Evolutionary conservation across 164 flowering plant species (phyloP), one percentile per base, ranked within the genome.

Genomic region (Vitis labrusca): DNA sequence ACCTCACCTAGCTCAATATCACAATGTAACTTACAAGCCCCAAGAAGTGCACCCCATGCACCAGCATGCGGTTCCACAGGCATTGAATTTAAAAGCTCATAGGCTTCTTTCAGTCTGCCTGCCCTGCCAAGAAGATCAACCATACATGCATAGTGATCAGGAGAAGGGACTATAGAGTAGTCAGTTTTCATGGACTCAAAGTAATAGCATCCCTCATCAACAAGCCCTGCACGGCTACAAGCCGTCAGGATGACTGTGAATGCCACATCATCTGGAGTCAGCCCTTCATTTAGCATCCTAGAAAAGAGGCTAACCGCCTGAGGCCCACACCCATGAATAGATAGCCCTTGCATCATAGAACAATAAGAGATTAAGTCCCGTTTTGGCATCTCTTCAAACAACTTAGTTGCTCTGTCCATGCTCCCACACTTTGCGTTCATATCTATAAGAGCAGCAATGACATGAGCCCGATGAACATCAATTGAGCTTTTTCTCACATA

Each of bases 371-470:
- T 27, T 48, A 86, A 15, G 55, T 85, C 86, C 4, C 78, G 78
- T 13, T 71, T 66, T 47, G 85, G 82, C 82, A 84, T 77, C 49
- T 68, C 62, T 51, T 80, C 81, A 69, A 88, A 88, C 73, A 86
- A 71, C n/a, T 11, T 32, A 6, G 16, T 44, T 0, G 92, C 92
- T 68, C 82, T 78, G 29, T 81, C 85, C 81, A 90, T 73, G 72
- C 86, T 83, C 55, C 91, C 91, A 76, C 90, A 88, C 71, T 90
- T 88, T 1, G 85, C 91, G 79, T 90, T 79, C 95, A 90, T 90
- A 66, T 87, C 87, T 53, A 90, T 63, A 29, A 82, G 85, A 53
- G 90, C 90, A 3, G 89, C 83, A 59, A 56, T 64, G 19, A 90
- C 84, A 71, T 88, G 86, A 57, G 69, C 50, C 12, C 71, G 70